phyloP scores from a whole-genome alignment of 1,284 basidiomycete genomes.

The Ustilago sp. region DNA sequence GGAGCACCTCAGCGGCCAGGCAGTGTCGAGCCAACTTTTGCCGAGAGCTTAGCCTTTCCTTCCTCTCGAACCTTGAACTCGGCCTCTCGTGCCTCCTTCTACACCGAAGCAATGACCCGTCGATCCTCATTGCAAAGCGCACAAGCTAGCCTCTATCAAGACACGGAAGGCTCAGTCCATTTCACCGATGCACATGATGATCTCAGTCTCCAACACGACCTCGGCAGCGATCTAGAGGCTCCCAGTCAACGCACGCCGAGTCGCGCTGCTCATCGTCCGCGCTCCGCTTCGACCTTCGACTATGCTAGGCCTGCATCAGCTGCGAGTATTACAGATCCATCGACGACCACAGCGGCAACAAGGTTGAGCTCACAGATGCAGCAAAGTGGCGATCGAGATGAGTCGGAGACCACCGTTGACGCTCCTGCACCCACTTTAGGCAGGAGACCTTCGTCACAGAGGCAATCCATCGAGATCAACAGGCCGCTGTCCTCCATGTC shows the following conservation, averaged over 20 bases:
- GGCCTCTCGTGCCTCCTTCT: slow-evolving; percentile 27
- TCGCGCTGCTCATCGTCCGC: slow-evolving; percentile 16
- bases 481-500: slow-evolving; percentile 29
- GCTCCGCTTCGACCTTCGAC: slow-evolving; percentile 24
- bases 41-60: not conserved
- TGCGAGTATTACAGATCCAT: slow-evolving; percentile 8
- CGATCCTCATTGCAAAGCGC: slow-evolving; percentile 43
- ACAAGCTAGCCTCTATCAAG: slow-evolving; percentile 37
- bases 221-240: slow-evolving; percentile 32
- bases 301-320: slow-evolving; percentile 5
- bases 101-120: slow-evolving; percentile 32
- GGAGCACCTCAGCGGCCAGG: slow-evolving; percentile 2
- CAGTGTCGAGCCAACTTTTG: slow-evolving; percentile 13
- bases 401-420: slow-evolving; percentile 22
- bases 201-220: slow-evolving; percentile 9
- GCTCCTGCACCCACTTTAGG: not conserved
- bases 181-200: slow-evolving; percentile 25
- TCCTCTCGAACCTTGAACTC: slow-evolving; percentile 39
- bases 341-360: slow-evolving; percentile 2
- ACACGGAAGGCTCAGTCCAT: slow-evolving; percentile 26
- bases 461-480: slow-evolving; percentile 22
- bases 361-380: slow-evolving; percentile 4
- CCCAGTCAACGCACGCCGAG: slow-evolving; percentile 18
- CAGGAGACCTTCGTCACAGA: slow-evolving; percentile 16
- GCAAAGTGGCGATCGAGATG: not conserved